These are phyloP conservation scores for Picochlorum sp. DNA, from an alignment of 139 green algal genomes.

Conservation along the genomic window DNA sequence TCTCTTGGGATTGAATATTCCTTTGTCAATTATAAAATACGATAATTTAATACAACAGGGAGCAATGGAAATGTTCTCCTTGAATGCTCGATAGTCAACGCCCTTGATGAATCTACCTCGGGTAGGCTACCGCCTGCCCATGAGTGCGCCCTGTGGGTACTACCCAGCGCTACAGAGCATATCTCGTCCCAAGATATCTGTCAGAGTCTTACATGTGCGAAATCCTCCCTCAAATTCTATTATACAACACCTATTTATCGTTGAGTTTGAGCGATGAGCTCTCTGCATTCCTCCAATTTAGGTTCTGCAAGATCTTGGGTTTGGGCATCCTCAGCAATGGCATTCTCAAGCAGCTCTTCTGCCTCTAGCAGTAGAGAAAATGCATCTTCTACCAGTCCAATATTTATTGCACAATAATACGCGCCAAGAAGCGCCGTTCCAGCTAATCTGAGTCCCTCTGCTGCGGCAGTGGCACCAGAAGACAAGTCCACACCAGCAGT, in stretches of 20 bases:
- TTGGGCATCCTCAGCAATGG: background rate
- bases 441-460: background rate
- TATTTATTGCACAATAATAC: background rate
- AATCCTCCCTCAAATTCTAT: background rate
- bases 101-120: too few relatives aligned
- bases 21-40: too few relatives aligned
- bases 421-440: background rate
- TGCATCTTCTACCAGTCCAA: background rate
- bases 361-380: background rate
- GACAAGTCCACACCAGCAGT: constrained; percentile 20
- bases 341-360: background rate
- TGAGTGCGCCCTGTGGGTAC: too few relatives aligned
- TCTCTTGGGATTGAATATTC: too few relatives aligned
- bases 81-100: too few relatives aligned
- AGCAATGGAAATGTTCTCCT: too few relatives aligned
- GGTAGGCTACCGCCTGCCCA: too few relatives aligned
- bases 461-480: background rate
- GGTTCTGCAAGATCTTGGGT: background rate
- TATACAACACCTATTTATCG: background rate
- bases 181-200: too few relatives aligned
- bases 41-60: too few relatives aligned
- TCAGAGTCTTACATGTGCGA: background rate
- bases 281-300: constrained; percentile 2
- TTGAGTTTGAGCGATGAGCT: background rate
- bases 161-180: too few relatives aligned